Percentiles rank a stretch among this genome's conserved stretches.
Evolutionary conservation across 805 yeast species (phyloP).

Genomic region (Wickerhamiella cacticola): DNA sequence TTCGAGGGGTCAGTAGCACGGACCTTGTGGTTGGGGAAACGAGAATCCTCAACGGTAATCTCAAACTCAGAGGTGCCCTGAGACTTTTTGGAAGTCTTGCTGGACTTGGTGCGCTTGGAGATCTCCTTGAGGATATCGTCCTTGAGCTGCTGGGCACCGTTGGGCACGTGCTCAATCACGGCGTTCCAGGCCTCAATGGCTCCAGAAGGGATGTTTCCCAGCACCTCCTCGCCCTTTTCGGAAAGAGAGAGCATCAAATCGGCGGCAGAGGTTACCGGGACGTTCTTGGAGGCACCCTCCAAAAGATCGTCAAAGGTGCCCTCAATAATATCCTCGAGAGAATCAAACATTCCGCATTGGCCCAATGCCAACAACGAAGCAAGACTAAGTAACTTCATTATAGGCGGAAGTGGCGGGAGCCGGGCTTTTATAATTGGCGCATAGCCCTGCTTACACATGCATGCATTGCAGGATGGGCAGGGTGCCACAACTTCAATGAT

Average conservation of each 20-base stretch:
- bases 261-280: conserved; percentile 13
- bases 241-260: conserved; percentile 24
- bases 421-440: background rate
- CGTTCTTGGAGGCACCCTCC: background rate
- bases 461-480: conserved; percentile 1
- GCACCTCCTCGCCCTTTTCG: conserved; percentile 14
- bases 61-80: conserved; percentile 8
- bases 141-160: conserved; percentile 22
- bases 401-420: background rate
- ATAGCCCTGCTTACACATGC: background rate
- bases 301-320: conserved; percentile 7
- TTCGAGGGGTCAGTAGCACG: conserved; percentile 53
- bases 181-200: conserved; percentile 26
- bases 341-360: conserved; percentile 10
- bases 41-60: conserved; percentile 6
- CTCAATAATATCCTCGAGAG: conserved; percentile 9
- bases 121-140: conserved; percentile 18
- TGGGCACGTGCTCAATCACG: conserved; percentile 24
- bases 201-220: conserved; percentile 23
- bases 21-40: conserved; percentile 37
- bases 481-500: conserved; percentile 9
- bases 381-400: conserved; percentile 9
- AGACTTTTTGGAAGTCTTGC: conserved; percentile 10
- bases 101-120: conserved; percentile 11
- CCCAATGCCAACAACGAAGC: conserved; percentile 11